Percentiles rank a stretch among this genome's conserved stretches.
phyloP scores from a whole-genome alignment of 23 red algal genomes.

The Gracilaria gracilis region DNA sequence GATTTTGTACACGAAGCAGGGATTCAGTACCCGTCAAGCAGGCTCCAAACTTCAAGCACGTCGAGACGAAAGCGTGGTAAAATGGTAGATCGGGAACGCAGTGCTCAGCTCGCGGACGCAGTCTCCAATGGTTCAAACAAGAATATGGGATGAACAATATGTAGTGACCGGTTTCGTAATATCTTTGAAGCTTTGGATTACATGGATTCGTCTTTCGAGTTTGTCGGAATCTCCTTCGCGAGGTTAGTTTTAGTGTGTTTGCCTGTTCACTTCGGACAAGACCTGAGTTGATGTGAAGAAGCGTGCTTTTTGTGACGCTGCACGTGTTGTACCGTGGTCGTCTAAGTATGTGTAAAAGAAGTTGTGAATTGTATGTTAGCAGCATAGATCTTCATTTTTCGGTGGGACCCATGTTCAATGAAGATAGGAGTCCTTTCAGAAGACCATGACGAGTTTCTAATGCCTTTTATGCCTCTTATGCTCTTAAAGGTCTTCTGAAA shows the following conservation, averaged over 20 bases:
- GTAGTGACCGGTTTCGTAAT: background rate
- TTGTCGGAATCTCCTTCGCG: background rate
- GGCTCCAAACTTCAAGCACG: background rate
- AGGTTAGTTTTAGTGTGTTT: background rate
- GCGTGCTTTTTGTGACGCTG: background rate
- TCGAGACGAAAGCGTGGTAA: constrained; percentile 36
- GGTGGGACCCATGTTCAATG: too few relatives aligned
- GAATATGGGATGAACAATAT: constrained; percentile 3
- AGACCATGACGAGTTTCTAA: too few relatives aligned
- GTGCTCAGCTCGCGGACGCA: background rate
- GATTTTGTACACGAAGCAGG: constrained; percentile 54
- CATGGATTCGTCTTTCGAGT: background rate
- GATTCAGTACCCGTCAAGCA: constrained; percentile 29
- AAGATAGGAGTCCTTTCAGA: too few relatives aligned
- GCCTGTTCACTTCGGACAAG: background rate
- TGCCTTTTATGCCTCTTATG: too few relatives aligned
- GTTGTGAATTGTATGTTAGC: constrained; percentile 16
- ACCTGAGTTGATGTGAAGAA: background rate
- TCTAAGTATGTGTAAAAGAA: constrained; percentile 9
- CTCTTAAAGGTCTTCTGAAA: too few relatives aligned
- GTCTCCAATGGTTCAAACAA: background rate
- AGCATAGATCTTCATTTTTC: background rate
- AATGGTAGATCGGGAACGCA: constrained; percentile 24
- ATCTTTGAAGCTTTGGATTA: background rate
- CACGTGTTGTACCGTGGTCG: background rate